Conservation (phyloP, 352 stramenopile genomes). For the Hyaloperonospora brassicae region DNA sequence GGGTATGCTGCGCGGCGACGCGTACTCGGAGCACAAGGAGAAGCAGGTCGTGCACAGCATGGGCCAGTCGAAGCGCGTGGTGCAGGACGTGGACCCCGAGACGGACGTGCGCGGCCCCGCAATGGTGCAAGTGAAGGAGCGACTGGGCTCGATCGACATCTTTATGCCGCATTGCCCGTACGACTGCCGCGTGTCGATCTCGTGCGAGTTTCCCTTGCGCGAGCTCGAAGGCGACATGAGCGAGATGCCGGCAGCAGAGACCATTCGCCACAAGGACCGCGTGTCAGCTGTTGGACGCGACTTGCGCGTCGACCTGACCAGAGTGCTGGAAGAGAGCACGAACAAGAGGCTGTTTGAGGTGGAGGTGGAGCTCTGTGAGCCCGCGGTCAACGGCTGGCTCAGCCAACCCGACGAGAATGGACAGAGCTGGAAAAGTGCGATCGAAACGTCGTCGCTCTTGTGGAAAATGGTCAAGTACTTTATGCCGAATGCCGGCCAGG, state of each 20-base stretch:
- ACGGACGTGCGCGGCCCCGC: conserved; percentile 37
- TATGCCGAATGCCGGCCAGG: conserved; percentile 71
- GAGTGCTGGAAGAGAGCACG: conserved; percentile 69
- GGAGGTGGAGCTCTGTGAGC: conserved; percentile 66
- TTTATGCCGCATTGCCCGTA: conserved; percentile 83
- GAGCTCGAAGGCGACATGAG: conserved; percentile 49
- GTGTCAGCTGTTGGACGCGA: conserved; percentile 67
- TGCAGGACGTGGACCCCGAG: conserved; percentile 63
- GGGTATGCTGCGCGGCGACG: conserved; percentile 58
- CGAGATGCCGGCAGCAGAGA: conserved; percentile 65
- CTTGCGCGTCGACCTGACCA: conserved; percentile 76
- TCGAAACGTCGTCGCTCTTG: conserved; percentile 50
- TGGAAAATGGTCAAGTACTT: conserved; percentile 84
- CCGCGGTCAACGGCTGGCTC: conserved; percentile 67
- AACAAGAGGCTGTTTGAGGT: conserved; percentile 70
- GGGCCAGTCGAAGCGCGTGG: conserved; percentile 63
- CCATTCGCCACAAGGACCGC: conserved; percentile 66
- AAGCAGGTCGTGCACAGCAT: conserved; percentile 77
- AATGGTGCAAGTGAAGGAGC: conserved; percentile 74
- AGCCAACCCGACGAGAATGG: conserved; percentile 62
- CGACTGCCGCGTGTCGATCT: conserved; percentile 79
- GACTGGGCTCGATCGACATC: conserved; percentile 75
- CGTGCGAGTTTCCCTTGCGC: conserved; percentile 63
- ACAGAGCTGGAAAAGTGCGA: conserved; percentile 64
- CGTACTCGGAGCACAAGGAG: conserved; percentile 67